Conservation (phyloP, 2,329 filamentous ascomycete species). For the Coniella vitis region DNA sequence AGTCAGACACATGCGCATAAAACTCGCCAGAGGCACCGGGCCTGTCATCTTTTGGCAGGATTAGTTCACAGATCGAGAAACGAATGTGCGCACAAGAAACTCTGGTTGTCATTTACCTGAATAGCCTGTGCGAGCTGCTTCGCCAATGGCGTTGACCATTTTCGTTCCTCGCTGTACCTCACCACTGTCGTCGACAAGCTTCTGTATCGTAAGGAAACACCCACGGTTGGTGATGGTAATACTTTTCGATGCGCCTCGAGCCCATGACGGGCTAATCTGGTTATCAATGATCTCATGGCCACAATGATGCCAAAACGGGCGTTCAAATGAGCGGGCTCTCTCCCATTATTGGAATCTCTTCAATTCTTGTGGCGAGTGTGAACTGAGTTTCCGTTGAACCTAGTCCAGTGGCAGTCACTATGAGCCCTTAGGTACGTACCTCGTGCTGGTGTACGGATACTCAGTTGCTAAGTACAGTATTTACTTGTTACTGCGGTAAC, state of each 20-base stretch:
- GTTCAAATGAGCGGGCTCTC: neutral
- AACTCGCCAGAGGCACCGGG: slow-evolving; percentile 83
- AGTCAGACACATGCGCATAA: slow-evolving; percentile 98
- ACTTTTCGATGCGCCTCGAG: slow-evolving; percentile 1
- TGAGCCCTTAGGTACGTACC: too few species aligned
- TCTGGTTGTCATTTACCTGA: slow-evolving; percentile 46
- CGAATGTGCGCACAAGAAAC: neutral
- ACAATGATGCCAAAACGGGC: neutral
- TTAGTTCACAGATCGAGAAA: slow-evolving; percentile 1
- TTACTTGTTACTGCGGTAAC: neutral
- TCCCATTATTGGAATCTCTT: neutral
- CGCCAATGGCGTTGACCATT: slow-evolving; percentile 90
- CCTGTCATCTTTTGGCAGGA: slow-evolving; percentile 55
- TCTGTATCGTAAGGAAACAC: slow-evolving; percentile 8
- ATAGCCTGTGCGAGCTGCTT: slow-evolving; percentile 84
- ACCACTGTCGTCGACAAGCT: slow-evolving; percentile 5
- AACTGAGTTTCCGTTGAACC: too few species aligned
- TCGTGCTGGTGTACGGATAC: too few species aligned
- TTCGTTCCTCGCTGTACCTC: slow-evolving; percentile 35
- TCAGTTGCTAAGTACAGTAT: too few species aligned
- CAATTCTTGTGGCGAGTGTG: neutral
- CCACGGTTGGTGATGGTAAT: neutral
- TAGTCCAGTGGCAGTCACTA: too few species aligned
- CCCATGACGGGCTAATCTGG: slow-evolving; percentile 9
- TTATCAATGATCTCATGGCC: slow-evolving; percentile 11